Base-by-base conservation (phyloP, 148 eudicot genomes). In the Amaranthus palmeri region DNA sequence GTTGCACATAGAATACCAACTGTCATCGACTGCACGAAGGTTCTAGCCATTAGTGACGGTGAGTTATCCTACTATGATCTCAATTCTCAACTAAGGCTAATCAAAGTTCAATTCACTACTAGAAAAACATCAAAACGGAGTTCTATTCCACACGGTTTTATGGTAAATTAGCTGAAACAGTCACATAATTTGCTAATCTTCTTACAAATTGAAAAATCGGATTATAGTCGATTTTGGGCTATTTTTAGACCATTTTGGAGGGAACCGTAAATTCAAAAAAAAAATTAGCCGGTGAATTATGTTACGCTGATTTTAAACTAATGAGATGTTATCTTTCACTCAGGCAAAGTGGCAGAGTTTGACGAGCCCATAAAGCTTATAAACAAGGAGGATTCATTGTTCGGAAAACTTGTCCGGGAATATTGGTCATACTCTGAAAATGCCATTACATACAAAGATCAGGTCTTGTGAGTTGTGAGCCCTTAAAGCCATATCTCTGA, bases 1-100 rank as follows among this genome's bases (percentile, higher is more conserved):
- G 87, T 86, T 42, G 87, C 90, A 8, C 90, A 86, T 60, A 84
- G 90, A 47, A 86, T 86, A 78, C 88, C 88, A 13, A 87, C 86
- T 40, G 90, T 87, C 42, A 77, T 87, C 80, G 85, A 87, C 57
- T 83, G 88, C 83, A 84, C 85, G 10, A 83, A 63, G 79, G 85
- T 87, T 63, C 81, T 87, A 48, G 82, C 77, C 47, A 44, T 87
- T 17, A 81, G 83, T 8, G 88, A 87, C 45, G 90, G 90, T 85
- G 67, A 62, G 72, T 46, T 45, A 25, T 25, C 36, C 36, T 25
- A 25, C 36, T 25, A 25, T 25, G 36, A 25, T 25, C 36, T 25
- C 36, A 25, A 25, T 25, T 25, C 15, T 3, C 6, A 4, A 25
- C 42, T 0, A 13, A 43, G 8, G 8, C 8, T 15, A 12, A 43